Percentiles rank a stretch among this genome's conserved stretches.
These are phyloP conservation scores for Prunus kanzakura DNA, from an alignment of 306 rosid species.

Conservation along the genomic window DNA sequence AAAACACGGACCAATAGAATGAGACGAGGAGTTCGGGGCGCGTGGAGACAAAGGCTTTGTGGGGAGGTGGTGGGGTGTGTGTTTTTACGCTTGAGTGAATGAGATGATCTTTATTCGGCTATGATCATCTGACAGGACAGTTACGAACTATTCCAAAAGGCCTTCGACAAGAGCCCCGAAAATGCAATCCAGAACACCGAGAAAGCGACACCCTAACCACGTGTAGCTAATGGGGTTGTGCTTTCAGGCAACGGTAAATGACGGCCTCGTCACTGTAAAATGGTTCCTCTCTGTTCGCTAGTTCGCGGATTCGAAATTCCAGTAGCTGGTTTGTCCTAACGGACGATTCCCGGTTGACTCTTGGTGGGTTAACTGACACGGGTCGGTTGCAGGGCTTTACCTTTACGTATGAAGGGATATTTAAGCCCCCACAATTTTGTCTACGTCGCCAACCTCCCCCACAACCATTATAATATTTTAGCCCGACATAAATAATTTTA, in stretches of 20 bases:
- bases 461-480: slow-evolving; percentile 22
- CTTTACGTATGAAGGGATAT: slow-evolving; percentile 14
- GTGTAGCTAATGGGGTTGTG: slow-evolving; percentile 30
- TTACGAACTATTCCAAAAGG: slow-evolving; percentile 40
- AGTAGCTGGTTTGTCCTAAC: slow-evolving; percentile 36
- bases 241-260: neutral
- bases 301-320: slow-evolving; percentile 47
- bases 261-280: slow-evolving; percentile 14
- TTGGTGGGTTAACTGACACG: slow-evolving; percentile 33
- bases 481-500: slow-evolving; percentile 7
- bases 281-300: neutral
- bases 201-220: slow-evolving; percentile 32
- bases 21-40: neutral
- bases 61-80: neutral
- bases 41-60: slow-evolving; percentile 12
- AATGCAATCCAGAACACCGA: slow-evolving; percentile 22
- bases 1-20: neutral
- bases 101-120: slow-evolving; percentile 44
- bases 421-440: slow-evolving; percentile 18
- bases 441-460: slow-evolving; percentile 33
- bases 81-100: slow-evolving; percentile 20
- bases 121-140: slow-evolving; percentile 47
- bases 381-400: slow-evolving; percentile 17
- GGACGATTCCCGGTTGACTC: slow-evolving; percentile 36
- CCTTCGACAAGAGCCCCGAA: slow-evolving; percentile 14